These are phyloP conservation scores for Scheffersomyces coipomensis DNA, from an alignment of 805 yeast species.

Conservation along the genomic window DNA sequence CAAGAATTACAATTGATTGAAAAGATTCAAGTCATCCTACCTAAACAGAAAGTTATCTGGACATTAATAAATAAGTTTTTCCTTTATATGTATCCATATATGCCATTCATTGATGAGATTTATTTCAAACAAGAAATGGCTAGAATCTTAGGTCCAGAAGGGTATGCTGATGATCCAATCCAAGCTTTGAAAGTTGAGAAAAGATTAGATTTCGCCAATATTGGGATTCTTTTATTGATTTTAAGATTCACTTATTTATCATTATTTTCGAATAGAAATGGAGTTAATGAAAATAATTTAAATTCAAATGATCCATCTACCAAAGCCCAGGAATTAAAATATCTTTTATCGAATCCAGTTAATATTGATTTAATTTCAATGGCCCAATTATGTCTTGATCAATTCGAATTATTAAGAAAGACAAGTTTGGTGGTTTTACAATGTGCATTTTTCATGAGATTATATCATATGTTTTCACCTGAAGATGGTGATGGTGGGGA, in stretches of 20 bases:
- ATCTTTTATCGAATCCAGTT: conserved; percentile 29
- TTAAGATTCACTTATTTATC: conserved; percentile 36
- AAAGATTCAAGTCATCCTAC: conserved; percentile 44
- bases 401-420: conserved; percentile 31
- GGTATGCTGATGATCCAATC: conserved; percentile 16
- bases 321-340: conserved; percentile 21
- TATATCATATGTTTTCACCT: conserved; percentile 50
- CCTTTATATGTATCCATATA: conserved; percentile 55
- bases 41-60: conserved; percentile 56
- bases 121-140: conserved; percentile 43
- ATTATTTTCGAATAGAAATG: conserved; percentile 32
- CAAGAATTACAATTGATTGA: conserved; percentile 39
- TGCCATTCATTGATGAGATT: conserved; percentile 66
- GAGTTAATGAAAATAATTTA: conserved; percentile 26
- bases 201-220: conserved; percentile 31
- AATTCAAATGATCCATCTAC: conserved; percentile 19
- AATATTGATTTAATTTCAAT: conserved; percentile 25
- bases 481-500: conserved; percentile 60
- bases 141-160: conserved; percentile 43
- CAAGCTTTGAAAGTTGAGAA: conserved; percentile 24
- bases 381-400: conserved; percentile 36
- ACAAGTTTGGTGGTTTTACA: conserved; percentile 52
- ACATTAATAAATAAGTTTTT: conserved; percentile 58
- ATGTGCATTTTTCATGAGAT: conserved; percentile 50
- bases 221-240: conserved; percentile 33